Evolutionary conservation across 2,329 filamentous ascomycete species (phyloP), one percentile per base, ranked within the genome.

Genomic region (Fusarium fujikuroi): DNA sequence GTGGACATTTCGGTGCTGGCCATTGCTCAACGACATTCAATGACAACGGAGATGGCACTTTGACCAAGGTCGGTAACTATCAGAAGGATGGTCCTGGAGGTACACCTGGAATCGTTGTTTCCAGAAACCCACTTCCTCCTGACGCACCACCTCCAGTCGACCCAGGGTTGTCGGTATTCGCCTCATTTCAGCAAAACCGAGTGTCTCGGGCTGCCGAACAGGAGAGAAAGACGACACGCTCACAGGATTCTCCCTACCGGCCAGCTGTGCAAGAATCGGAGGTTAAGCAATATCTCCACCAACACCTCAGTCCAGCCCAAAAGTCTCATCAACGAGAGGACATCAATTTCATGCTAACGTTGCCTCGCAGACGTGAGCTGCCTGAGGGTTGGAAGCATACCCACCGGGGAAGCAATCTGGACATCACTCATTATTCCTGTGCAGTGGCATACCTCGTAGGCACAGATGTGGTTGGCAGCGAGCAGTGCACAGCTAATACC

Each of bases 1-100:
- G 72, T 8, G 74, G 75, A 2, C 80, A 81, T 52, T 80, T 79
- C 50, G 49, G 60, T 30, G 77, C 74, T 15, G 69, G 60, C 0
- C 80, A 81, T 36, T 74, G 62, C 32, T 62, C 67, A 39, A 61
- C 40, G 61, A 80, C 60, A 14, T 78, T 84, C 50, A 84, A 85
- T 34, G 84, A 85, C 59, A 85, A 85, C 34, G 73, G 75, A 7
- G 84, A 85, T 15, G 84, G 84, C 6, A 85, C 83, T 1, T 57
- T 85, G 15, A 78, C 80, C 21, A 66, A 78, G 15, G 44, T 83
- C 7, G 74, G 74, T 15, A 62, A 7, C 15, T 81, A 81, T 58
- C 69, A 63, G 28, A 80, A 75, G 42, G 32, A 43, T 21, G 52
- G 37, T 1, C 39, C 63, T n/a, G 71, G 72, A 19, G 42, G 63